phyloP scores from a whole-genome alignment of 257 asterid species.

The Penstemon davidsonii region DNA sequence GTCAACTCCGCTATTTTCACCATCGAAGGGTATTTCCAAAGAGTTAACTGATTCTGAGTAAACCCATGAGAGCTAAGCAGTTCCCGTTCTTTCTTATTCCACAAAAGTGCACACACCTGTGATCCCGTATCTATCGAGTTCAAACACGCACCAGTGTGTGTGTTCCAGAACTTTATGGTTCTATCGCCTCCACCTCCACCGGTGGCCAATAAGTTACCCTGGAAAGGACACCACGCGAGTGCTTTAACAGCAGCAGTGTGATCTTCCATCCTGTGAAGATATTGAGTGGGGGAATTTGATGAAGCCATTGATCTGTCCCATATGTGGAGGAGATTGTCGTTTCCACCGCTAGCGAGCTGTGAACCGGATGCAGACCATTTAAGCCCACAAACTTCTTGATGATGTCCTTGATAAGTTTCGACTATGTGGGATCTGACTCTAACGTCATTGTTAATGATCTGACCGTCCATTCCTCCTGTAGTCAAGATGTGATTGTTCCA shows the following conservation, averaged over 20 bases:
- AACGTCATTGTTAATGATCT: slow-evolving; percentile 75
- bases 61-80: slow-evolving; percentile 65
- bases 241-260: slow-evolving; percentile 96
- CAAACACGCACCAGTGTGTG: slow-evolving; percentile 92
- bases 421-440: slow-evolving; percentile 65
- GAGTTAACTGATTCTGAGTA: slow-evolving; percentile 59
- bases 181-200: slow-evolving; percentile 93
- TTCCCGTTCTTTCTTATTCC: slow-evolving; percentile 88
- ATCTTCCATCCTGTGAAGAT: slow-evolving; percentile 88
- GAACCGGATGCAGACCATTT: too few relatives aligned
- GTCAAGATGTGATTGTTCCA: slow-evolving; percentile 90
- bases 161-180: slow-evolving; percentile 84
- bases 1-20: slow-evolving; percentile 53
- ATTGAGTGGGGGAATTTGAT: slow-evolving; percentile 54
- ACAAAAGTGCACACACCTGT: slow-evolving; percentile 85
- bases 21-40: slow-evolving; percentile 72
- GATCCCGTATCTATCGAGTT: slow-evolving; percentile 89
- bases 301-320: slow-evolving; percentile 65
- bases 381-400: slow-evolving; percentile 87
- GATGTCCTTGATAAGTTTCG: slow-evolving; percentile 73
- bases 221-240: slow-evolving; percentile 97
- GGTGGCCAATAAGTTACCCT: slow-evolving; percentile 74
- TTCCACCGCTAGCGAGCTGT: too few relatives aligned
- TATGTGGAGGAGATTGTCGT: too few relatives aligned
- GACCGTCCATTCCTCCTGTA: slow-evolving; percentile 93